Conservation (phyloP, 768 basidiomycete species). For the Mycena galericulata region DNA sequence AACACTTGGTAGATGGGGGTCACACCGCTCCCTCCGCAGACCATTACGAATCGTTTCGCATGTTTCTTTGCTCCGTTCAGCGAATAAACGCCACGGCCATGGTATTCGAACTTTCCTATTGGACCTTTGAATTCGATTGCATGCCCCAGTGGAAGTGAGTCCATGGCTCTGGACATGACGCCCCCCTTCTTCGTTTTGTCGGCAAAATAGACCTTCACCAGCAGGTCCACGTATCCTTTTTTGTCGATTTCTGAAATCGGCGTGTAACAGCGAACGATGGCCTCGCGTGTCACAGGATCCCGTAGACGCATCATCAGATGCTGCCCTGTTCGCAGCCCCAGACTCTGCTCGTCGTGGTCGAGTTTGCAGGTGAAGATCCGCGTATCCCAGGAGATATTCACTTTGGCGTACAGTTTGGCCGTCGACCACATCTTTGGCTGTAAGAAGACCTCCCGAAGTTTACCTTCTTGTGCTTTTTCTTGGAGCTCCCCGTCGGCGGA, state of each 20-base stretch:
- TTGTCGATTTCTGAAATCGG: slow-evolving; percentile 60
- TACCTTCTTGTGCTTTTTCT: slow-evolving; percentile 20
- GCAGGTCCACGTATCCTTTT: slow-evolving; percentile 61
- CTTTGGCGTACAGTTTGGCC: slow-evolving; percentile 51
- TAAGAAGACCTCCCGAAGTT: slow-evolving; percentile 51
- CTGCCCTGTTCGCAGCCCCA: slow-evolving; percentile 71
- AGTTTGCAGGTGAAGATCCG: slow-evolving; percentile 64
- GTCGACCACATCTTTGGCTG: slow-evolving; percentile 61
- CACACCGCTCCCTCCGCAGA: slow-evolving; percentile 69
- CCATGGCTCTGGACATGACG: slow-evolving; percentile 61
- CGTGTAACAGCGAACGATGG: slow-evolving; percentile 67
- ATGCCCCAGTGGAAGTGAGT: slow-evolving; percentile 61
- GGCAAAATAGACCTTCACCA: slow-evolving; percentile 57
- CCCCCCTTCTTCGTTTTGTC: slow-evolving; percentile 57
- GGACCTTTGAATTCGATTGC: slow-evolving; percentile 70
- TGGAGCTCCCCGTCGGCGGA: neutral
- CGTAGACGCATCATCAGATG: slow-evolving; percentile 67
- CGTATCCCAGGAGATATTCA: slow-evolving; percentile 60
- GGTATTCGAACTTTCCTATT: slow-evolving; percentile 67
- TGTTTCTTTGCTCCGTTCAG: slow-evolving; percentile 50
- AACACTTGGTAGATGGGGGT: slow-evolving; percentile 23
- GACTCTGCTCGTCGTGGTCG: slow-evolving; percentile 49
- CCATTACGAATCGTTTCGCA: slow-evolving; percentile 60
- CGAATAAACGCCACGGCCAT: slow-evolving; percentile 52
- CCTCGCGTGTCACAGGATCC: slow-evolving; percentile 40